Conservation (phyloP, 306 rosid genomes). For the Prunus dulcis region DNA sequence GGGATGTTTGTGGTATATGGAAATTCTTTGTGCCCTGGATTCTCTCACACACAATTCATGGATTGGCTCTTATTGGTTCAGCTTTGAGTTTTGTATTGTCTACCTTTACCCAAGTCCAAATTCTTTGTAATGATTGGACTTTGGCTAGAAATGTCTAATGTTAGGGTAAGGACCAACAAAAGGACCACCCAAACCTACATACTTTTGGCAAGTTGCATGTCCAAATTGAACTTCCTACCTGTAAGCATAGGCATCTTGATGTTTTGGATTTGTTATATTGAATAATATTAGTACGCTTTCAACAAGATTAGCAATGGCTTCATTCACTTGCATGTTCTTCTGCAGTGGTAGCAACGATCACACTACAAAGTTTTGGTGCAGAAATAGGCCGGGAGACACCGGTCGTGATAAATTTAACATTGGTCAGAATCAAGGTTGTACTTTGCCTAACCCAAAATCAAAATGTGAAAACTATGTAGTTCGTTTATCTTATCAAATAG, state of each 20-base stretch:
- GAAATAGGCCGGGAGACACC: constrained; percentile 97
- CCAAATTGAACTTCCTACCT: background rate
- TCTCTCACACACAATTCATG: background rate
- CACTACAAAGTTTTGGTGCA: constrained; percentile 94
- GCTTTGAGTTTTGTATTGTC: background rate
- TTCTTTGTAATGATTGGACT: background rate
- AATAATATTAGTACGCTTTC: background rate
- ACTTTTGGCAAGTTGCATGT: background rate
- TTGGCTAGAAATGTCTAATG: background rate
- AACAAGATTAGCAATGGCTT: constrained; percentile 4
- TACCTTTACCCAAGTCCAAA: background rate
- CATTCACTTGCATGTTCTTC: constrained; percentile 21
- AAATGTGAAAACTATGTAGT: background rate
- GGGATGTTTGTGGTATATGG: background rate
- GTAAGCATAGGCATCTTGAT: background rate
- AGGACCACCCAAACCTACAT: background rate
- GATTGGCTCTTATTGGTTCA: background rate
- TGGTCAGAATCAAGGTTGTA: constrained; percentile 63
- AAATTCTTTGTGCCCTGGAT: background rate
- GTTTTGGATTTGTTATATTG: background rate
- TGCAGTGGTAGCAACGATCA: constrained; percentile 99
- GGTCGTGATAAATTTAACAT: constrained; percentile 73
- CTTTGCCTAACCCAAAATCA: background rate
- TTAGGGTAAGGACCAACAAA: background rate
- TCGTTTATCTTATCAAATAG: background rate